Conservation (phyloP, 2,329 filamentous ascomycete genomes). For the Grosmannia huntii region DNA sequence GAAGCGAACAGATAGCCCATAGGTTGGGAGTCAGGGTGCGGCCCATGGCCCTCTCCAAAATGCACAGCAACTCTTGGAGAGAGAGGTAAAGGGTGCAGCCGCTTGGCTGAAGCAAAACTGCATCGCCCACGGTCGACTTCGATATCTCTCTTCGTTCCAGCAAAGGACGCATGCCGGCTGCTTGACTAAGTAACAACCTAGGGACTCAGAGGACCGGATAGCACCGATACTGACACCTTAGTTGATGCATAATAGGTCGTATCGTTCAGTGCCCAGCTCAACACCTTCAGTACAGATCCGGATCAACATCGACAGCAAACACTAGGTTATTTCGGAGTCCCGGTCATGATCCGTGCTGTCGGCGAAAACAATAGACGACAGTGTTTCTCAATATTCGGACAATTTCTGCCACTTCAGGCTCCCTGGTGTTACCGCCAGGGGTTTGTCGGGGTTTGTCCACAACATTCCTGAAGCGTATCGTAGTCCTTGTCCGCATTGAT, state of each 20-base stretch:
- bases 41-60: not conserved
- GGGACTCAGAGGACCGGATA: not conserved
- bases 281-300: not conserved
- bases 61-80: not conserved
- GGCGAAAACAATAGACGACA: not conserved
- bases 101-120: not conserved
- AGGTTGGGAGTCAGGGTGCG: not conserved
- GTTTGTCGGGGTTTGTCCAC: no score
- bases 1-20: not conserved
- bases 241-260: not conserved
- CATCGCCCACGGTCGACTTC: not conserved
- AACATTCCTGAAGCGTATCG: not conserved
- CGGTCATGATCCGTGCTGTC: not conserved
- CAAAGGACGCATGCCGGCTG: not conserved
- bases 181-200: not conserved
- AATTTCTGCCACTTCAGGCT: not conserved
- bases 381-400: not conserved
- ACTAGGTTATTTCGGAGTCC: not conserved
- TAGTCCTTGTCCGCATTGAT: not conserved
- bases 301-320: not conserved
- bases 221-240: not conserved
- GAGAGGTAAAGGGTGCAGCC: not conserved
- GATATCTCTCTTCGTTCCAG: not conserved
- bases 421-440: no score
- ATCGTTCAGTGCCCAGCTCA: not conserved